Evolutionary conservation across 2,329 filamentous ascomycete species (phyloP).

Genomic region (Phoma sp.): DNA sequence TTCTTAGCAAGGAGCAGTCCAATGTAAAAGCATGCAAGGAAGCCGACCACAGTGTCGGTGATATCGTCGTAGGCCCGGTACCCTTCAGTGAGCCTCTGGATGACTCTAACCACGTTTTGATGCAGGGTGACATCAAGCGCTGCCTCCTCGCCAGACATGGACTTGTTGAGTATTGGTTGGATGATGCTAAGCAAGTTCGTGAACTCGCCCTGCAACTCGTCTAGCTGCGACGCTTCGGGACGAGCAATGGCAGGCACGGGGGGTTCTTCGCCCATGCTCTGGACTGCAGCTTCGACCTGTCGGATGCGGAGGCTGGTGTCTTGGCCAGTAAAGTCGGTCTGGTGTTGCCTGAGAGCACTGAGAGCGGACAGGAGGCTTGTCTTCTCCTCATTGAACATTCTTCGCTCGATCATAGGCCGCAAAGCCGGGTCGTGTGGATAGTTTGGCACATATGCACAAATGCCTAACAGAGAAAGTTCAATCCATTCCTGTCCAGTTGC

Average conservation of each 20-base stretch:
- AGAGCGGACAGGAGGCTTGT: constrained; percentile 64
- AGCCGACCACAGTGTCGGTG: constrained; percentile 76
- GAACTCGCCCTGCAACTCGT: constrained; percentile 82
- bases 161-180: constrained; percentile 35
- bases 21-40: constrained; percentile 79
- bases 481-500: constrained; percentile 66
- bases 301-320: constrained; percentile 71
- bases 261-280: constrained; percentile 70
- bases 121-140: constrained; percentile 50
- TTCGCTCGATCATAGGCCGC: constrained; percentile 67
- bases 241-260: constrained; percentile 73
- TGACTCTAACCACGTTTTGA: constrained; percentile 71
- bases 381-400: constrained; percentile 65
- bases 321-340: constrained; percentile 72
- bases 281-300: constrained; percentile 68
- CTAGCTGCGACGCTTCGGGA: constrained; percentile 71
- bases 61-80: constrained; percentile 88
- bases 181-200: constrained; percentile 67
- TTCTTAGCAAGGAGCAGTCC: constrained; percentile 68
- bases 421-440: constrained; percentile 82
- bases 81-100: constrained; percentile 70
- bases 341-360: constrained; percentile 69
- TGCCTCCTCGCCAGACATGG: constrained; percentile 34
- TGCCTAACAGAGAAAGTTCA: constrained; percentile 74
- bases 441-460: constrained; percentile 86